A percentile compares a stretch with the other conserved stretches of the same genome.
Evolutionary conservation across 345 rosid species (phyloP).

Genomic region (Kernera saxatilis): DNA sequence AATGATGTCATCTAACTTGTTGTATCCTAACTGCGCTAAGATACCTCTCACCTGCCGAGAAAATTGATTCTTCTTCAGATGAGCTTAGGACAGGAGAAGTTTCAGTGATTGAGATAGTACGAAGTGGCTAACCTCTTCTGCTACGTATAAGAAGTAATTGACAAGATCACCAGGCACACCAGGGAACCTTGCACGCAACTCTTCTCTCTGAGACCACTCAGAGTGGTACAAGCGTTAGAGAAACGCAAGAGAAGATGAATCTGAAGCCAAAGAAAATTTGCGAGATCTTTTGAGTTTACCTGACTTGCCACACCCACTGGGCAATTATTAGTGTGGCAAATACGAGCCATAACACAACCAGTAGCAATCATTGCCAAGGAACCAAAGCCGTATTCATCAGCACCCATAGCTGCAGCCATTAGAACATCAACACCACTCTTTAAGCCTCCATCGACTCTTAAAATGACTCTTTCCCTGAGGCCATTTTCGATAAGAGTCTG

Average conservation of each 20-base stretch:
- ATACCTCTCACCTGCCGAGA: constrained; percentile 73
- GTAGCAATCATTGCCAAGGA: constrained; percentile 99
- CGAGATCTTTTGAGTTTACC: constrained; percentile 36
- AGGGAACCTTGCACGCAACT: constrained; percentile 95
- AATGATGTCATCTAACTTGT: constrained; percentile 82
- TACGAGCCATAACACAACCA: constrained; percentile 99
- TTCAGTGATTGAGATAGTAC: not conserved
- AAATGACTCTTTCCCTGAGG: constrained; percentile 93
- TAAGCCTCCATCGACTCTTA: constrained; percentile 96
- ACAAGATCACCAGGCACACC: constrained; percentile 99
- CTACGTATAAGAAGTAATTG: constrained; percentile 86
- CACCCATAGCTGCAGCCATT: constrained; percentile 99
- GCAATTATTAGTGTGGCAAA: constrained; percentile 97
- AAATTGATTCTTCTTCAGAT: not conserved
- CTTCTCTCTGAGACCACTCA: constrained; percentile 65
- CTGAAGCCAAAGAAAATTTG: not conserved
- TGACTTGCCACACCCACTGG: constrained; percentile 99
- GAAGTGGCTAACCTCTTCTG: constrained; percentile 74
- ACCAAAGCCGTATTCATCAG: constrained; percentile 98
- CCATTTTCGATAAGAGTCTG: constrained; percentile 94
- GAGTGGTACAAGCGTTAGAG: not conserved
- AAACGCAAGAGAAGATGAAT: not conserved
- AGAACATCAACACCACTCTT: constrained; percentile 94
- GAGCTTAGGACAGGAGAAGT: not conserved
- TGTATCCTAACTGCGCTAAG: constrained; percentile 86